Percentiles rank a stretch among this genome's conserved stretches.
Conservation (phyloP, 805 yeast genomes). For the Candida nemodendra region DNA sequence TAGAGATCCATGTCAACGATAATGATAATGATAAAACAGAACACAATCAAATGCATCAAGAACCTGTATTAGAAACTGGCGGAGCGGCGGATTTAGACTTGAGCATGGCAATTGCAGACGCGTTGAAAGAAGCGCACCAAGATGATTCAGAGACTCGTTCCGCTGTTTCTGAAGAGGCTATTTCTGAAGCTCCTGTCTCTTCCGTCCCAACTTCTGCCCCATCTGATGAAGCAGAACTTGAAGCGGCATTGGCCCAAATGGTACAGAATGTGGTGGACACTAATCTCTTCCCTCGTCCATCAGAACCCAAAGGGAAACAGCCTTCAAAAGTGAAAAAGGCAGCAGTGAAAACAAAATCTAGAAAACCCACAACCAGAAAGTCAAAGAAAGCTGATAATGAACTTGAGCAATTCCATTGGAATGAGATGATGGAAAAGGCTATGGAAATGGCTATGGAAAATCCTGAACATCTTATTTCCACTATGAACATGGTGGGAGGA, state of each 20-base stretch:
- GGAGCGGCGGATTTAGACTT: slow-evolving; percentile 18
- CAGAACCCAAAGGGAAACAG: slow-evolving; percentile 4
- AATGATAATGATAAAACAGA: background rate
- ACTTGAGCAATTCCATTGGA: slow-evolving; percentile 57
- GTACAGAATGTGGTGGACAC: slow-evolving; percentile 53
- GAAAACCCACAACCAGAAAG: slow-evolving; percentile 8
- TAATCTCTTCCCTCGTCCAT: slow-evolving; percentile 16
- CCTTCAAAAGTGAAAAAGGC: slow-evolving; percentile 6
- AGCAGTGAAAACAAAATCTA: slow-evolving; percentile 1
- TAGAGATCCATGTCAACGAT: slow-evolving; percentile 11
- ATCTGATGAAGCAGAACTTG: slow-evolving; percentile 38
- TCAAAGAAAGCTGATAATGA: slow-evolving; percentile 31
- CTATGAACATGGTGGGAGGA: slow-evolving; percentile 26
- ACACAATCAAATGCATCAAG: slow-evolving; percentile 1
- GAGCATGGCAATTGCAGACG: slow-evolving; percentile 19
- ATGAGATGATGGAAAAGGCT: slow-evolving; percentile 74
- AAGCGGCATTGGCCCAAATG: slow-evolving; percentile 54
- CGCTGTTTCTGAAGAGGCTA: background rate
- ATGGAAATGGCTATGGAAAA: slow-evolving; percentile 73
- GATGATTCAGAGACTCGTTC: background rate
- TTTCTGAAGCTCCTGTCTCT: background rate
- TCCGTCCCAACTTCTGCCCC: slow-evolving; percentile 4
- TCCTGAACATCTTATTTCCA: slow-evolving; percentile 42
- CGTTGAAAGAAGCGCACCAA: slow-evolving; percentile 10
- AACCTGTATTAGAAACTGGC: slow-evolving; percentile 1